Percentiles rank a stretch among this genome's conserved stretches.
Conservation (phyloP, 2,329 filamentous ascomycete species). For the Ophiocordyceps camponoti-rufipedis region DNA sequence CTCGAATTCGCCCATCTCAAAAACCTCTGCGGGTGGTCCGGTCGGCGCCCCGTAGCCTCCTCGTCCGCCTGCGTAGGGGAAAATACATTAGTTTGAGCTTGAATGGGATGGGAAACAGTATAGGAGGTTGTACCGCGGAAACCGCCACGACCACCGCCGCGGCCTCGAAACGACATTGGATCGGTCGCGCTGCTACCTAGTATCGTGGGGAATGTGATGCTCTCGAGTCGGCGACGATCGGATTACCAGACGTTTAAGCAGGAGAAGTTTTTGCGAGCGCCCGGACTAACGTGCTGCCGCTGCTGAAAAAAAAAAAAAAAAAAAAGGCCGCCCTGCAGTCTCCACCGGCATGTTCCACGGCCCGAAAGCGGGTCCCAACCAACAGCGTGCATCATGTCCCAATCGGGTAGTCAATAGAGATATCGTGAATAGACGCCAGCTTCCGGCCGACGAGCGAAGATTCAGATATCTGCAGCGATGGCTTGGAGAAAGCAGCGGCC, state of each 20-base stretch:
- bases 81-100: neutral
- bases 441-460: neutral
- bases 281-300: neutral
- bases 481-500: neutral
- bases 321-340: neutral
- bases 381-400: conserved; percentile 5
- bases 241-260: neutral
- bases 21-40: conserved; percentile 6
- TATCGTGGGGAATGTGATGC: neutral
- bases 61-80: conserved; percentile 4
- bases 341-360: neutral
- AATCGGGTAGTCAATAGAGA: conserved; percentile 17
- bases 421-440: conserved; percentile 11
- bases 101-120: neutral
- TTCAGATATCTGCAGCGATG: neutral
- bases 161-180: conserved; percentile 7
- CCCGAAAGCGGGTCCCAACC: neutral
- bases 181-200: neutral
- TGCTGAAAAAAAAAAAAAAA: neutral
- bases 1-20: conserved; percentile 81
- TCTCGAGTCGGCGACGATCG: neutral
- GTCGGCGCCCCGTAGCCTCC: conserved; percentile 5
- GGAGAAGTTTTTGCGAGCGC: neutral
- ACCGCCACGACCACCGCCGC: conserved; percentile 6
- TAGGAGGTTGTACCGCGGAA: conserved; percentile 3